Evolutionary conservation across 1,284 basidiomycete genomes (phyloP).

Genomic region (Heterobasidion parviporum): DNA sequence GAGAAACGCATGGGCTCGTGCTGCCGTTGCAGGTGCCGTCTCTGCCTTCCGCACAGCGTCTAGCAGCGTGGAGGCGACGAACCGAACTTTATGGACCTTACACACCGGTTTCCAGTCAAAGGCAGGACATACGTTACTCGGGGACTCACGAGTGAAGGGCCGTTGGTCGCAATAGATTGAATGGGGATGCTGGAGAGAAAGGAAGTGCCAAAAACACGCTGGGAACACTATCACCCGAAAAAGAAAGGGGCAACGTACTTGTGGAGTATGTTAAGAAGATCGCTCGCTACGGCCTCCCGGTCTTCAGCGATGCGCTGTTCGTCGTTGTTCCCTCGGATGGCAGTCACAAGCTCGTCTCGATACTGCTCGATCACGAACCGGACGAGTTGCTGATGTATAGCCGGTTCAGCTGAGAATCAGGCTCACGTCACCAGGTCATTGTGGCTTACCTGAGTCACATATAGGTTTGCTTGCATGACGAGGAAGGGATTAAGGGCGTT

Average conservation of each 20-base stretch:
- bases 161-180: slow-evolving; percentile 85
- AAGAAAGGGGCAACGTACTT: slow-evolving; percentile 33
- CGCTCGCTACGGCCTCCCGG: slow-evolving; percentile 68
- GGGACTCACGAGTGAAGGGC: slow-evolving; percentile 57
- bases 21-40: slow-evolving; percentile 66
- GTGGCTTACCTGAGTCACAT: slow-evolving; percentile 69
- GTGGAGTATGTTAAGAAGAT: slow-evolving; percentile 76
- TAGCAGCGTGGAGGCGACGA: slow-evolving; percentile 80
- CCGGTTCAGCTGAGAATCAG: not conserved
- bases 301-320: slow-evolving; percentile 61
- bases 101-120: slow-evolving; percentile 3
- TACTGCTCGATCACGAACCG: slow-evolving; percentile 87
- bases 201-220: slow-evolving; percentile 1
- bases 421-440: not conserved
- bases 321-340: slow-evolving; percentile 57
- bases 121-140: not conserved
- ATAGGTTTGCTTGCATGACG: slow-evolving; percentile 84
- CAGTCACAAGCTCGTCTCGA: slow-evolving; percentile 68
- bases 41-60: slow-evolving; percentile 80
- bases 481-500: slow-evolving; percentile 82
- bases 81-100: slow-evolving; percentile 81
- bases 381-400: slow-evolving; percentile 64
- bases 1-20: slow-evolving; percentile 71
- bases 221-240: not conserved
- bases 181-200: slow-evolving; percentile 64